phyloP scores from a whole-genome alignment of 352 stramenopile species.

The Globisporangium yorkense region DNA sequence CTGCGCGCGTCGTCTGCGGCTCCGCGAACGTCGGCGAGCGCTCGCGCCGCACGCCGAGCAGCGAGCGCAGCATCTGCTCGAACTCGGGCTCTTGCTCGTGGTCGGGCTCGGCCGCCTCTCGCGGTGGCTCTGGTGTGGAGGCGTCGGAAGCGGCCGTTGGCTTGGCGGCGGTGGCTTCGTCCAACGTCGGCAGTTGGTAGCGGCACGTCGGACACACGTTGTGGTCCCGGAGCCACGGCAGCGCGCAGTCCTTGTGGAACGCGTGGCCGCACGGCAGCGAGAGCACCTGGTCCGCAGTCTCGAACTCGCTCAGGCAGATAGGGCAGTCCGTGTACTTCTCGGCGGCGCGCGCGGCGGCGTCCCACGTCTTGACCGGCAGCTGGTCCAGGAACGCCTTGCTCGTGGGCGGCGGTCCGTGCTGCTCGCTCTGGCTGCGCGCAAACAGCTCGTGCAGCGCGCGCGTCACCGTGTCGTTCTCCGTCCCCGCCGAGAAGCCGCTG shows the following conservation, averaged over 20 bases:
- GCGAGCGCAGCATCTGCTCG: slow-evolving; percentile 15
- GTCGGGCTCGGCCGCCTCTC: background rate
- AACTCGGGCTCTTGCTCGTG: slow-evolving; percentile 19
- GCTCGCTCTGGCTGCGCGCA: slow-evolving; percentile 47
- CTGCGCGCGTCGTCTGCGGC: slow-evolving; percentile 23
- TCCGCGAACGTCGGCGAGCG: slow-evolving; percentile 18
- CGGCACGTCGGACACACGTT: slow-evolving; percentile 78
- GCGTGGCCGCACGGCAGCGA: slow-evolving; percentile 71
- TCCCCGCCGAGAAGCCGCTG: slow-evolving; percentile 8
- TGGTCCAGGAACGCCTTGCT: slow-evolving; percentile 66
- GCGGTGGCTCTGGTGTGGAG: background rate
- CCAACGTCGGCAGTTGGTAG: slow-evolving; percentile 48
- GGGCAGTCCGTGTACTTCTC: slow-evolving; percentile 62
- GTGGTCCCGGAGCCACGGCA: slow-evolving; percentile 74
- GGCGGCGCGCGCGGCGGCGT: slow-evolving; percentile 21
- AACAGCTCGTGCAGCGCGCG: slow-evolving; percentile 61
- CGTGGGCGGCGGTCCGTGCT: slow-evolving; percentile 58
- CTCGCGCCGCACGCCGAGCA: slow-evolving; percentile 31
- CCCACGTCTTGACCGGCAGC: slow-evolving; percentile 60
- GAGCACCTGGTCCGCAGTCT: slow-evolving; percentile 54
- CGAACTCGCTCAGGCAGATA: slow-evolving; percentile 75
- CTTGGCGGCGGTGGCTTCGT: background rate
- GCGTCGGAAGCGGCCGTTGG: slow-evolving; percentile 2
- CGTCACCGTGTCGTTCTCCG: slow-evolving; percentile 24
- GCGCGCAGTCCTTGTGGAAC: slow-evolving; percentile 75